Conservation (phyloP, 768 basidiomycete species). For the Myochromella boudieri region DNA sequence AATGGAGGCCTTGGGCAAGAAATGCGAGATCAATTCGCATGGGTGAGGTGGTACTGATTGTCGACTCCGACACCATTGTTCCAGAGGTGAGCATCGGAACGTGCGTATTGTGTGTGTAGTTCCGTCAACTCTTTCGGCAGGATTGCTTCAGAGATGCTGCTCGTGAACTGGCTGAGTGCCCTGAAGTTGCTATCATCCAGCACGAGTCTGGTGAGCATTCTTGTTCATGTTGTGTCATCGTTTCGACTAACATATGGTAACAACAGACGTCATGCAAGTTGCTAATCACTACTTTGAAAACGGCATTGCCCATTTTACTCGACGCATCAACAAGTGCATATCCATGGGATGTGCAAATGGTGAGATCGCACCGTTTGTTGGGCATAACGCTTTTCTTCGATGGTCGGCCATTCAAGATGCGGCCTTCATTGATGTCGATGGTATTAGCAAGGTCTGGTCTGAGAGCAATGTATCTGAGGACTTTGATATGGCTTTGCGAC, state of each 20-base stretch:
- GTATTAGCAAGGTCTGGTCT: slow-evolving; percentile 75
- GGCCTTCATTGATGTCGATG: slow-evolving; percentile 71
- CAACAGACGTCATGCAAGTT: slow-evolving; percentile 83
- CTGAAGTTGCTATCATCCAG: slow-evolving; percentile 86
- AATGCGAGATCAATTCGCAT: slow-evolving; percentile 76
- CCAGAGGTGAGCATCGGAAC: slow-evolving; percentile 51
- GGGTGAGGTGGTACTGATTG: slow-evolving; percentile 77
- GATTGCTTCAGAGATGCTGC: slow-evolving; percentile 92
- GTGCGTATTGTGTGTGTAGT: not conserved
- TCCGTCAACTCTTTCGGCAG: slow-evolving; percentile 27
- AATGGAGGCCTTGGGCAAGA: slow-evolving; percentile 73
- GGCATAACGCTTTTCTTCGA: slow-evolving; percentile 86
- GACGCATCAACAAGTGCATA: slow-evolving; percentile 81
- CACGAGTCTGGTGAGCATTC: slow-evolving; percentile 74
- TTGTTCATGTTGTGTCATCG: not conserved
- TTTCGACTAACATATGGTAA: not conserved
- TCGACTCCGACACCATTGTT: slow-evolving; percentile 80
- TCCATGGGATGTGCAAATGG: slow-evolving; percentile 81
- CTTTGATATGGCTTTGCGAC: slow-evolving; percentile 76
- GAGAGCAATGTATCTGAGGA: slow-evolving; percentile 83
- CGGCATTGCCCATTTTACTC: slow-evolving; percentile 85
- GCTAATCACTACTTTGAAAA: slow-evolving; percentile 90
- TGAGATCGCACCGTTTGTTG: slow-evolving; percentile 81
- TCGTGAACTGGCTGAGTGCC: slow-evolving; percentile 78
- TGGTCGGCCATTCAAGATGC: slow-evolving; percentile 91